Percentiles rank a stretch among this genome's conserved stretches.
These are phyloP conservation scores for Fraxinus xanthoxyloides DNA, from an alignment of 305 asterid species.

Conservation along the genomic window DNA sequence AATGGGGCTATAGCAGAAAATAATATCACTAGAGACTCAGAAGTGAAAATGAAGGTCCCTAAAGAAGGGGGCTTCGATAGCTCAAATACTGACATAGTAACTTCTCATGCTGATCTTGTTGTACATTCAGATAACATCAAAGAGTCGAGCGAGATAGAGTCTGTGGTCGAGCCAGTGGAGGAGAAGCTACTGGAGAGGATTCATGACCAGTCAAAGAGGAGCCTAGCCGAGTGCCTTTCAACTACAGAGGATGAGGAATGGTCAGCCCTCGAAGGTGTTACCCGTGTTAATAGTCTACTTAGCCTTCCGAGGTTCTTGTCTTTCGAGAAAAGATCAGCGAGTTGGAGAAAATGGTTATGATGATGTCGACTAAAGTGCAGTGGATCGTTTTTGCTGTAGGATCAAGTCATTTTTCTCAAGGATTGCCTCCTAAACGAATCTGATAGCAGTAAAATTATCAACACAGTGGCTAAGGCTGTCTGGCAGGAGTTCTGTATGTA, in stretches of 20 bases:
- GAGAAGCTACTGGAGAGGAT: conserved; percentile 34
- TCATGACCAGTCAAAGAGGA: conserved; percentile 77
- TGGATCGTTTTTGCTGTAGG: background rate
- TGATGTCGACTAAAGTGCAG: background rate
- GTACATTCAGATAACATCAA: background rate
- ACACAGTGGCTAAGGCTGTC: background rate
- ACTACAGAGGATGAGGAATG: conserved; percentile 75
- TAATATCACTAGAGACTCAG: background rate
- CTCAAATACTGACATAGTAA: background rate
- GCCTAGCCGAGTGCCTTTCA: conserved; percentile 89
- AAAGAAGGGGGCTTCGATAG: background rate
- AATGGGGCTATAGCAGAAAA: background rate
- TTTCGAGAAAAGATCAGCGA: conserved; percentile 52
- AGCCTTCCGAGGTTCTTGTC: conserved; percentile 94
- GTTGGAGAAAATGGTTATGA: conserved; percentile 75
- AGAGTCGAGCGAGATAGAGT: conserved; percentile 64
- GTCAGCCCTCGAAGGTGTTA: conserved; percentile 94
- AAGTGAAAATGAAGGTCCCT: background rate
- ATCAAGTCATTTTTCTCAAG: background rate
- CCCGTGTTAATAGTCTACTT: conserved; percentile 87
- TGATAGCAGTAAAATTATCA: background rate
- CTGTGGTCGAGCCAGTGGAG: conserved; percentile 48
- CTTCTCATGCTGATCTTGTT: background rate
- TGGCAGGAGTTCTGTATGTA: background rate
- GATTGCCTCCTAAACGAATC: background rate